A percentile compares a stretch with the other conserved stretches of the same genome.
Evolutionary conservation across 2,329 filamentous ascomycete species (phyloP).

Genomic region (Aspergillus fumigatiaffinis): DNA sequence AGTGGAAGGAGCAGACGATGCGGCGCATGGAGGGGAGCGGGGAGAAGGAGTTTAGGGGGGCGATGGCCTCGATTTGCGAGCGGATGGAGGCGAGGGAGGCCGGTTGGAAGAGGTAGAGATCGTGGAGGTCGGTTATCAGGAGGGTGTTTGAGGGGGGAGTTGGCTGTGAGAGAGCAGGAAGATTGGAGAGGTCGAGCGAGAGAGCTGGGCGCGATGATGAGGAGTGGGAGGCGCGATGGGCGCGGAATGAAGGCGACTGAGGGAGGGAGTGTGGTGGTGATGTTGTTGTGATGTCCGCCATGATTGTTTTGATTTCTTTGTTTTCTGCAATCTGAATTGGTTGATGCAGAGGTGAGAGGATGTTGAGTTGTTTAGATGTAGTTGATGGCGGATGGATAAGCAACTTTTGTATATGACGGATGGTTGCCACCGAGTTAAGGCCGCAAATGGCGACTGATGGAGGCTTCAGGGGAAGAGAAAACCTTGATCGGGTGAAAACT

Average conservation of each 20-base stretch:
- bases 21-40: conserved; percentile 49
- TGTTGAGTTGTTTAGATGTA: not conserved
- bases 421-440: not conserved
- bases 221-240: conserved; percentile 20
- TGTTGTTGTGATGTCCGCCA: conserved; percentile 9
- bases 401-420: not conserved
- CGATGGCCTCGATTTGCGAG: conserved; percentile 38
- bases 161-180: conserved; percentile 44
- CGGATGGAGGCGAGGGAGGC: conserved; percentile 42
- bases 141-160: conserved; percentile 49
- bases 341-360: not conserved
- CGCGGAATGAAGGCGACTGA: conserved; percentile 22
- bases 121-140: conserved; percentile 47
- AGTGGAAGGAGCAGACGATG: conserved; percentile 48
- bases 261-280: conserved; percentile 22
- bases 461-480: not conserved
- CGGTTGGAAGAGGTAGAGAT: conserved; percentile 46
- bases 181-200: conserved; percentile 44
- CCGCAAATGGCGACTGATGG: not conserved
- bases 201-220: conserved; percentile 34
- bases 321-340: conserved; percentile 4
- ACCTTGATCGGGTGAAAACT: not conserved
- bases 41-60: conserved; percentile 48
- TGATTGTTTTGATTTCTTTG: not conserved
- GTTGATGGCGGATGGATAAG: not conserved